Evolutionary conservation across 1,139 yeast genomes (phyloP), one percentile per base, ranked within the genome.

Genomic region (Hemisphaericaspora xylofermentans): DNA sequence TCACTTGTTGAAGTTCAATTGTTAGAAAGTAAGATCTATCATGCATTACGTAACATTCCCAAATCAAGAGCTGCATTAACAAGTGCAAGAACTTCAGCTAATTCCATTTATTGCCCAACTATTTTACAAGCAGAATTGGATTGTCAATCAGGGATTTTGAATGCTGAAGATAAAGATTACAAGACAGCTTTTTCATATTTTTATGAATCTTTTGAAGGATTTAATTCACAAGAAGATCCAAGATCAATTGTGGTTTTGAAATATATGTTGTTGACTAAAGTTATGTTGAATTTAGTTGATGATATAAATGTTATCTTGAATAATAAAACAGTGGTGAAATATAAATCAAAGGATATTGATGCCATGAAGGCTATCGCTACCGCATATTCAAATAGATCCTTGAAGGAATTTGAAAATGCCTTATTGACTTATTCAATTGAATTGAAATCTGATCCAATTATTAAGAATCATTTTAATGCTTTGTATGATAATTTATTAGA

Each of bases 91-190:
- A 94, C 98, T 0, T 85, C 95, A 6, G 98, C 98, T 13, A 94
- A 93, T 62, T 80, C 97, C 30, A 88, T 94, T 43, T 94, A 91
- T 67, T 88, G 96, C 53, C 96, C 98, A 9, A 88, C 98, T n/a
- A 71, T 84, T 39, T 78, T 86, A 54, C 96, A 94, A 65, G 98
- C 98, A 1, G 95, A 89, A 58, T 75, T 94, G 45, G 98, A 94
- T 62, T 79, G 89, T 66, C 93, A 91, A 82, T 84, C 95, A 61
- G 99, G 99, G 51, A 83, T 93, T 43, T 76, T 94, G 50, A 95
- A 93, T 65, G 95, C 98, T 26, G 98, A 94, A 64, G 98, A 94
- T 56, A 87, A 87, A 61, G 99, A 94, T 64, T 94, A 88, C 68
- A 87, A 88, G 60, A 94, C 98, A 6, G 96, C 98, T 8, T 94